Conservation (phyloP, 2,329 filamentous ascomycete genomes). For the Colletotrichum sublineola region DNA sequence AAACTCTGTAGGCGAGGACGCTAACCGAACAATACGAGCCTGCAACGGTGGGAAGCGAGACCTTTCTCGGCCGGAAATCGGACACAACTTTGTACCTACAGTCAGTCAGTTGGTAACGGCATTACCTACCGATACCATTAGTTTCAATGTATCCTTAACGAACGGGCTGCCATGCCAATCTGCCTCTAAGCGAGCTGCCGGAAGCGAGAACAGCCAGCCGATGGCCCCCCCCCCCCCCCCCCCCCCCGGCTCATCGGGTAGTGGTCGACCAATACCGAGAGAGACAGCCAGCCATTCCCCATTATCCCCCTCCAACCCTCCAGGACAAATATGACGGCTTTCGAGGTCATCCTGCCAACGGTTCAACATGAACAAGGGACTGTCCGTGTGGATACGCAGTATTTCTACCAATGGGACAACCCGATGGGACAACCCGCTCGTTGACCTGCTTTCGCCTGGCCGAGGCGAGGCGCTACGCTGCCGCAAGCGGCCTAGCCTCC, state of each 20-base stretch:
- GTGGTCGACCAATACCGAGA: background rate
- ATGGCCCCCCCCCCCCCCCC: no score
- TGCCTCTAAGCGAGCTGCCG: slow-evolving; percentile 14
- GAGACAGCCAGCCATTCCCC: background rate
- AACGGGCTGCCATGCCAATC: background rate
- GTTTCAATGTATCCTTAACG: no score
- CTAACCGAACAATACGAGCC: background rate
- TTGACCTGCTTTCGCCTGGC: background rate
- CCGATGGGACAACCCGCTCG: background rate
- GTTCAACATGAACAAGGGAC: background rate
- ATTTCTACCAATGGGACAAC: background rate
- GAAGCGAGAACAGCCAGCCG: slow-evolving; percentile 7
- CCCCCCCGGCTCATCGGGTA: background rate
- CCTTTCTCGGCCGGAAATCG: no score
- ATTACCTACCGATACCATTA: no score
- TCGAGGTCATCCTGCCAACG: background rate
- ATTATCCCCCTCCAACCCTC: background rate
- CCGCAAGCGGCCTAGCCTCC: background rate
- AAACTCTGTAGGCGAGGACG: background rate
- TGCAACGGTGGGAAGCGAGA: background rate
- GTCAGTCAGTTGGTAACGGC: no score
- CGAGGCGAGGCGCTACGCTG: background rate
- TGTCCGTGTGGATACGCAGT: background rate
- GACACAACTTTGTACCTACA: background rate
- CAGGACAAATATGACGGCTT: background rate